Percentiles rank a stretch among this genome's conserved stretches.
These are phyloP conservation scores for Plasmodium yoelii DNA, from an alignment of 169 alveolate species.

Conservation along the genomic window DNA sequence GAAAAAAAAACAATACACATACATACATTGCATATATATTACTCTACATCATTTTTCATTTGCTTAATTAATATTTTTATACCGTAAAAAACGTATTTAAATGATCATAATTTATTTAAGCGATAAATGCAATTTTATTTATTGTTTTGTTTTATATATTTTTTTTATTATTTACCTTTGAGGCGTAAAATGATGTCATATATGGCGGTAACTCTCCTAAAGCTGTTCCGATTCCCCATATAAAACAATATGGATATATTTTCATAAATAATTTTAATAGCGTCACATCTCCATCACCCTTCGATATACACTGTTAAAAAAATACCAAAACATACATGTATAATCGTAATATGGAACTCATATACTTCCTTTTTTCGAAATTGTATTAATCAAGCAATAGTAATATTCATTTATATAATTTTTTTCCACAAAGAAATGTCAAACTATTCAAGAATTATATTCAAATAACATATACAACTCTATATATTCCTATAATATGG, in stretches of 20 bases:
- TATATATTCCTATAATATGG: background rate
- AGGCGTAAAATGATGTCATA: slow-evolving; percentile 94
- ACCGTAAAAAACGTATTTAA: too few relatives aligned
- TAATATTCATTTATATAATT: too few relatives aligned
- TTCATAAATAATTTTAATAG: slow-evolving; percentile 76
- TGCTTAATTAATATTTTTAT: background rate
- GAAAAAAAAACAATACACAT: slow-evolving; percentile 16
- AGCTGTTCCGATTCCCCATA: slow-evolving; percentile 97
- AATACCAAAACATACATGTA: background rate
- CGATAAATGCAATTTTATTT: too few relatives aligned
- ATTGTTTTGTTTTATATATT: background rate
- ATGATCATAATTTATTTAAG: too few relatives aligned
- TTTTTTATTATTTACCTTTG: slow-evolving; percentile 75
- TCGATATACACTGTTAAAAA: slow-evolving; percentile 27
- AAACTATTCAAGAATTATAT: too few relatives aligned
- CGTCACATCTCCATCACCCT: slow-evolving; percentile 48
- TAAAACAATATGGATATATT: slow-evolving; percentile 83
- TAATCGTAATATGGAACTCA: background rate
- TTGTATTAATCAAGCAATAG: too few relatives aligned
- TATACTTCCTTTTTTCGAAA: background rate
- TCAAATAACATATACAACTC: background rate
- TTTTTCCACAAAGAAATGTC: too few relatives aligned
- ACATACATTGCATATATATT: slow-evolving; percentile 5
- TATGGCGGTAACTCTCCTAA: slow-evolving; percentile 97
- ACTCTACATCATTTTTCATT: background rate